Conservation (phyloP, 345 rosid species). For the Citrus medica region DNA sequence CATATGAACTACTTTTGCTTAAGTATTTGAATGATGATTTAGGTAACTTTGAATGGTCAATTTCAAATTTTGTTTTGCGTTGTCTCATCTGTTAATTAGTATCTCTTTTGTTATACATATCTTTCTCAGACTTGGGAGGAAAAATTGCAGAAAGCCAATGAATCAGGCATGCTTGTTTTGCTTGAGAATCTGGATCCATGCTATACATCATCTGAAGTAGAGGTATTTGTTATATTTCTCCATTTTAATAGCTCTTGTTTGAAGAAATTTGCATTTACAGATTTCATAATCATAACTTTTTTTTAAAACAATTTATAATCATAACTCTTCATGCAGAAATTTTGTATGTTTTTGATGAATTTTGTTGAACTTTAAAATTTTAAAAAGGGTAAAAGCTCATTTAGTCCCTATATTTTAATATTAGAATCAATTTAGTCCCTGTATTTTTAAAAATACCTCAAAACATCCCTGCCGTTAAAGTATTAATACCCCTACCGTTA, state of each 20-base stretch:
- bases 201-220: constrained; percentile 49
- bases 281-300: background rate
- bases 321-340: background rate
- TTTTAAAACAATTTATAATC: background rate
- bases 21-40: background rate
- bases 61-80: background rate
- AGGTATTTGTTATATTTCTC: constrained; percentile 37
- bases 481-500: too few species aligned
- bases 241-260: constrained; percentile 1
- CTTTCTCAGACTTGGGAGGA: constrained; percentile 47
- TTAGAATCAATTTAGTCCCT: too few species aligned
- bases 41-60: background rate
- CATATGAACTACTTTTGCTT: background rate
- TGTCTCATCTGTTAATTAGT: background rate
- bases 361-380: background rate
- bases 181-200: constrained; percentile 59
- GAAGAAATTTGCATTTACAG: background rate
- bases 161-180: constrained; percentile 31
- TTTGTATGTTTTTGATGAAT: background rate
- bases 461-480: too few species aligned
- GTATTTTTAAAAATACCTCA: too few species aligned
- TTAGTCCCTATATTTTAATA: too few species aligned
- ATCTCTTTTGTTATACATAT: background rate
- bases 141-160: constrained; percentile 33
- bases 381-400: too few species aligned